A percentile compares a stretch with the other conserved stretches of the same genome.
Evolutionary conservation across 768 basidiomycete genomes (phyloP).

Genomic region (Mycena olivaceomarginata): DNA sequence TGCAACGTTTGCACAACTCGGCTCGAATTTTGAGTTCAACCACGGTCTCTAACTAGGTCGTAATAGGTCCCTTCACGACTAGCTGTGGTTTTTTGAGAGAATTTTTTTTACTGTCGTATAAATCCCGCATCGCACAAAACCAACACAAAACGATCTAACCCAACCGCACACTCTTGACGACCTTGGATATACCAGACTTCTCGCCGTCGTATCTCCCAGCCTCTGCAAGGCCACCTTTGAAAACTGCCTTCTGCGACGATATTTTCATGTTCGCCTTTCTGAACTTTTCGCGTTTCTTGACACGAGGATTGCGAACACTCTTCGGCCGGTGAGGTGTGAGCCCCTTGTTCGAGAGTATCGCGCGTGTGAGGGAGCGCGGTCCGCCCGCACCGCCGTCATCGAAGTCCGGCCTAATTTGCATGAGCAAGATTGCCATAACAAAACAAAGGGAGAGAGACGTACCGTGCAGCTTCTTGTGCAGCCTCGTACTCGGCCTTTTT

Average conservation of each 20-base stretch:
- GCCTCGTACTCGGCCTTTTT: slow-evolving; percentile 91
- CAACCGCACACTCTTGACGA: slow-evolving; percentile 90
- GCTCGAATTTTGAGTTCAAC: too few relatives aligned
- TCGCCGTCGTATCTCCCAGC: slow-evolving; percentile 92
- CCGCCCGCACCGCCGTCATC: slow-evolving; percentile 69
- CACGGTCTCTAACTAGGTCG: too few relatives aligned
- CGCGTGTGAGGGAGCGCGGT: slow-evolving; percentile 91
- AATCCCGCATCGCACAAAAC: too few relatives aligned
- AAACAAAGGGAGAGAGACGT: slow-evolving; percentile 49
- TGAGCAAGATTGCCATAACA: slow-evolving; percentile 12
- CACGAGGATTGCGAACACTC: slow-evolving; percentile 95
- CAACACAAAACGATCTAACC: slow-evolving; percentile 54
- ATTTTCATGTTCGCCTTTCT: slow-evolving; percentile 97
- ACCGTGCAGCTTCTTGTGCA: slow-evolving; percentile 74
- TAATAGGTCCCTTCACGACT: too few relatives aligned
- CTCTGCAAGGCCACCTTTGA: slow-evolving; percentile 88
- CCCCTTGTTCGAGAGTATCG: slow-evolving; percentile 96
- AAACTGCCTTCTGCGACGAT: slow-evolving; percentile 92
- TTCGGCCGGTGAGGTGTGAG: slow-evolving; percentile 94
- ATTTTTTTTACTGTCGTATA: too few relatives aligned
- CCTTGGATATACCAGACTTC: slow-evolving; percentile 93
- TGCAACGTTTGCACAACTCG: too few relatives aligned
- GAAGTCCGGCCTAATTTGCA: slow-evolving; percentile 50
- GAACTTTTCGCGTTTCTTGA: slow-evolving; percentile 96
- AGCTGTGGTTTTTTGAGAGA: too few relatives aligned